Base-by-base conservation (phyloP, 257 asterid genomes). In the Solanum appendiculatum region DNA sequence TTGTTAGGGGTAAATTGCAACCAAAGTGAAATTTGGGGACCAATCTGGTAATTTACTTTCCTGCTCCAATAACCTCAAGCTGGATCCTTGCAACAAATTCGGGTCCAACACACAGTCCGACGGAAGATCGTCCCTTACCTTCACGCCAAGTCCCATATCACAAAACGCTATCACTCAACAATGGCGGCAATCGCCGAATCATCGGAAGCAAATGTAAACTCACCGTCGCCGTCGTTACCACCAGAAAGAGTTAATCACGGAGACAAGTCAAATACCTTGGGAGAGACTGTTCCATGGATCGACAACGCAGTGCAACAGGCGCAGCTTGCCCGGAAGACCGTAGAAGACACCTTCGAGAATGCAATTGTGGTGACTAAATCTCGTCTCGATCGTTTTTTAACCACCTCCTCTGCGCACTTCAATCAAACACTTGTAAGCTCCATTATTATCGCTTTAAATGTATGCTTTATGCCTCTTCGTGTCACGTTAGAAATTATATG, bases 321-420 rank as follows among this genome's bases (percentile, higher is more conserved):
- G 40, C 92, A 89, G 82, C 85, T 92, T 83, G 96, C 94, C 23
- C 94, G 89, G 88, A 90, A 89, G 92, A 91, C 92, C 36, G 46
- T 92, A 78, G 94, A 89, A 73, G 88, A 82, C 89, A 86, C 94
- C 66, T 48, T 93, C 18, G 97, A 93, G 90, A 90, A 87, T 83
- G 95, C 99, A 87, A 78, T 97, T 42, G 88, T 92, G 82, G 90
- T 68, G 91, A 89, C 98, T 60, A 92, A 91, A 91, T 92, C 97
- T 85, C 95, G 98, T 54, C 72, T 93, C 42, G 96, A 96, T 90
- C 96, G 95, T 29, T 87, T 96, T 74, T 91, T 92, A 83, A 92
- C 95, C 87, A 97, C 99, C 46, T 93, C 98, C 0, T 95, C 98
- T 37, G 96, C 94, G 25, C 99, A 97, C 92, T 91, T 96, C 84